Conservation (phyloP, 306 rosid species). For the Castanea crenata region DNA sequence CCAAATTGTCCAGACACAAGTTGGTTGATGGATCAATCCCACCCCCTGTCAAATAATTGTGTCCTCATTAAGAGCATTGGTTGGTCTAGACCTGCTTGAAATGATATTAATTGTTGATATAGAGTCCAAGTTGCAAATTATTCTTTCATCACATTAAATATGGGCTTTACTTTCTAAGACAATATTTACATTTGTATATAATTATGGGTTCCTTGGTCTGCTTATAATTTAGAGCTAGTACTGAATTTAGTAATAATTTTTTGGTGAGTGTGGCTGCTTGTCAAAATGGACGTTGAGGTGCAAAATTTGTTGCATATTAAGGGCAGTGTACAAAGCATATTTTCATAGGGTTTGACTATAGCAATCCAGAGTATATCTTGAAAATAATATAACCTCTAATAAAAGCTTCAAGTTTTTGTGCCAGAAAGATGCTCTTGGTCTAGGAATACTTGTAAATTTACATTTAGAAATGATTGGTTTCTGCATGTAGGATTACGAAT, state of each 20-base stretch:
- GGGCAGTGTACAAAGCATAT: background rate
- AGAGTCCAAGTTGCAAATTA: background rate
- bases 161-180: background rate
- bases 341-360: background rate
- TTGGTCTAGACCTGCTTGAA: background rate
- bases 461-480: slow-evolving; percentile 16
- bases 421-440: background rate
- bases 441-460: slow-evolving; percentile 12
- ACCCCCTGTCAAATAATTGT: background rate
- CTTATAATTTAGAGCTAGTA: background rate
- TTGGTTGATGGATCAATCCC: background rate
- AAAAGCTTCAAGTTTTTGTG: too few species aligned
- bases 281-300: background rate
- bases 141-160: background rate
- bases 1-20: background rate
- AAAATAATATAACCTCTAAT: too few species aligned
- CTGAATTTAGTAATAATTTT: background rate
- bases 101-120: background rate
- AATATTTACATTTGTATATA: background rate
- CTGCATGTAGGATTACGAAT: slow-evolving; percentile 58
- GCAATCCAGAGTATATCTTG: background rate
- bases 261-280: background rate
- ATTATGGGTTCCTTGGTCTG: background rate
- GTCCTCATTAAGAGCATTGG: background rate
- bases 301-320: background rate